Conservation (phyloP, 2,329 filamentous ascomycete species). For the Calonectria fujianensis region DNA sequence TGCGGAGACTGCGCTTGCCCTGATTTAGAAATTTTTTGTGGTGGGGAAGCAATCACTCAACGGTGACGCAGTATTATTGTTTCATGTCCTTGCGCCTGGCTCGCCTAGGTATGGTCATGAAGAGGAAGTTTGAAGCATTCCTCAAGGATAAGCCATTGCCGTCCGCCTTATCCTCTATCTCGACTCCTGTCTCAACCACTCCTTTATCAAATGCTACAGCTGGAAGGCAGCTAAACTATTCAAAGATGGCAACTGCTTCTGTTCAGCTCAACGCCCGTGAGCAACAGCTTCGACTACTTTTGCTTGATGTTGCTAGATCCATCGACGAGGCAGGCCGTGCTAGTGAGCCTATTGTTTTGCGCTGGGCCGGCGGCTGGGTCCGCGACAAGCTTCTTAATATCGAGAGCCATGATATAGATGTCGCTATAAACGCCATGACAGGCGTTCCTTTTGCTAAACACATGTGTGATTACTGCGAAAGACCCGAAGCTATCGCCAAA, state of each 20-base stretch:
- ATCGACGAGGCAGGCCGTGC: slow-evolving; percentile 69
- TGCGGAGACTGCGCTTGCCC: background rate
- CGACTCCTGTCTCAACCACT: slow-evolving; percentile 5
- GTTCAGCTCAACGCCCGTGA: slow-evolving; percentile 81
- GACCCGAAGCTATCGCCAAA: slow-evolving; percentile 75
- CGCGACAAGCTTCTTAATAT: slow-evolving; percentile 86
- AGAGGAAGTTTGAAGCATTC: slow-evolving; percentile 59
- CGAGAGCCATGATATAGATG: slow-evolving; percentile 87
- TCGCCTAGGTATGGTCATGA: slow-evolving; percentile 56
- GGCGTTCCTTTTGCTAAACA: slow-evolving; percentile 83
- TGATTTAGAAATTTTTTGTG: background rate
- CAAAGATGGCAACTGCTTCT: slow-evolving; percentile 48
- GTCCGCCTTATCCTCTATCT: slow-evolving; percentile 1
- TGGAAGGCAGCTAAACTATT: slow-evolving; percentile 15
- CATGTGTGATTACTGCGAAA: slow-evolving; percentile 80
- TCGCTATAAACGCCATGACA: slow-evolving; percentile 90
- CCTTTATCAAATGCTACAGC: slow-evolving; percentile 20
- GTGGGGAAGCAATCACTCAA: no score
- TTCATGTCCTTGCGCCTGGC: slow-evolving; percentile 52
- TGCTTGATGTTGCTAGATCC: slow-evolving; percentile 87
- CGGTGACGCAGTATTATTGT: background rate
- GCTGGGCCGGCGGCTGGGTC: slow-evolving; percentile 92
- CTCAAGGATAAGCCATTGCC: slow-evolving; percentile 48
- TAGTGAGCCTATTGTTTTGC: slow-evolving; percentile 76
- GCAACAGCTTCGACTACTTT: slow-evolving; percentile 81